These are phyloP conservation scores for Citrus unshiu DNA, from an alignment of 345 rosid genomes.

Conservation along the genomic window DNA sequence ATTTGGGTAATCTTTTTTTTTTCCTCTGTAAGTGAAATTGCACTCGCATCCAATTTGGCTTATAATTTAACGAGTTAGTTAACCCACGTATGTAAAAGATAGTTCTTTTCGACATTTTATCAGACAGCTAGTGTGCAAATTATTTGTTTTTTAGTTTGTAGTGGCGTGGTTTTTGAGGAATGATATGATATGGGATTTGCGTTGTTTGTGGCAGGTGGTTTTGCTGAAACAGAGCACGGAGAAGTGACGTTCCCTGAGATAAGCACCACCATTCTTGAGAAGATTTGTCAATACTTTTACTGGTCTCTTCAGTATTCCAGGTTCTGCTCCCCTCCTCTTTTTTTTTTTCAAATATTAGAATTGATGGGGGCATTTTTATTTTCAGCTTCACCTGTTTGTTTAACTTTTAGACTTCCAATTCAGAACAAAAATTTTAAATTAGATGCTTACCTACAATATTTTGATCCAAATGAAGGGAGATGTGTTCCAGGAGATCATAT, in stretches of 20 bases:
- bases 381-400: background rate
- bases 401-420: background rate
- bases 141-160: background rate
- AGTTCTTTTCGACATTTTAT: background rate
- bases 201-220: conserved; percentile 30
- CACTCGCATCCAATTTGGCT: background rate
- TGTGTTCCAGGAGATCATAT: background rate
- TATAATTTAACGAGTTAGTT: background rate
- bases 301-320: conserved; percentile 49
- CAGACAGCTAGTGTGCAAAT: background rate
- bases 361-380: background rate
- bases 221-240: conserved; percentile 36
- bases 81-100: background rate
- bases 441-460: background rate
- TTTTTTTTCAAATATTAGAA: background rate
- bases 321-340: conserved; percentile 12
- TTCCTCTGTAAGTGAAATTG: background rate
- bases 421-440: background rate
- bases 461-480: background rate
- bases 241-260: conserved; percentile 48
- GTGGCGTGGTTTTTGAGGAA: background rate
- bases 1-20: background rate
- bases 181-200: background rate
- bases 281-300: conserved; percentile 45
- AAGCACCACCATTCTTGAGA: conserved; percentile 39